Evolutionary conservation across 345 rosid species (phyloP), one percentile per base, ranked within the genome.

Genomic region (Populus pruinosa): DNA sequence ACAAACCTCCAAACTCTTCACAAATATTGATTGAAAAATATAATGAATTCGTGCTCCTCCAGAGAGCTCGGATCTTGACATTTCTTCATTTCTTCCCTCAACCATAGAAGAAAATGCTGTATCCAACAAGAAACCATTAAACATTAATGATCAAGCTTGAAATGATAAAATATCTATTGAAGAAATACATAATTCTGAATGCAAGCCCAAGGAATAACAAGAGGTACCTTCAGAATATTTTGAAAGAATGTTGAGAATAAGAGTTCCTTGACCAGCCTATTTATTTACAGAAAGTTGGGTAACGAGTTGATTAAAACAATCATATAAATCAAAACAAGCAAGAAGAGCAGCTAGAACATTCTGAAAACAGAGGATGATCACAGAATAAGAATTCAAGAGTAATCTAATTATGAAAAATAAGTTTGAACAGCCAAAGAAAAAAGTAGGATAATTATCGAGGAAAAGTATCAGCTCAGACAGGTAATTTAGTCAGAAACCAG

Each of bases 191-290:
- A 39, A 50, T 66, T 33, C 65, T 70, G 29, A 75, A 70, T 70
- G 65, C 61, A 23, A 73, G 29, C 25, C 77, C 62, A 70, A 38
- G 16, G 43, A 35, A 72, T 27, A 21, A 70, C 18, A 20, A 39
- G 31, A 69, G 53, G 76, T 86, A 94, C 99, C 99, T 81, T 92
- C 98, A 67, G 89, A 89, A 81, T 94, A 96, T 83, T 91, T 94
- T 9, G 99, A 94, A 76, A 94, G 92, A 82, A 96, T 91, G 80
- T 92, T 94, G 81, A 96, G 87, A 25, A 96, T 88, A 80, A 96
- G 90, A 77, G 99, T 95, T 70, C 99, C 98, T 83, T 94, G 97
- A 50, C 97, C 98, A 84, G 97, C 97, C 99, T 96, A 75, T 44
- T 63, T n/a, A 23, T 38, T 29, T 33, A 39, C 70, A 86, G 73